These are phyloP conservation scores for Middelhovenomyces tepae DNA, from an alignment of 805 yeast species.

Conservation along the genomic window DNA sequence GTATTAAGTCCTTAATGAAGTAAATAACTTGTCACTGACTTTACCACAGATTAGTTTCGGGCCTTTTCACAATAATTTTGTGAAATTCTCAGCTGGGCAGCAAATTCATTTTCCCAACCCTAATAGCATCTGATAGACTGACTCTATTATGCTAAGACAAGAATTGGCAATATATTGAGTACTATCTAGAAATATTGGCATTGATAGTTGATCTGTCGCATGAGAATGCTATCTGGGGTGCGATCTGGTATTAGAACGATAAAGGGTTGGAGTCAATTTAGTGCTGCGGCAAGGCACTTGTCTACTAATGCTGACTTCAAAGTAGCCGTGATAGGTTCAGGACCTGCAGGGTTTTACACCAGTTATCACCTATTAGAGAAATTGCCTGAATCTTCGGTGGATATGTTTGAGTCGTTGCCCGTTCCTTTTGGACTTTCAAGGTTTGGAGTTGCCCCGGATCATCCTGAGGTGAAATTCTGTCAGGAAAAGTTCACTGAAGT, in stretches of 20 bases:
- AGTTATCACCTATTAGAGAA: constrained; percentile 60
- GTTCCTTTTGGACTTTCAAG: constrained; percentile 88
- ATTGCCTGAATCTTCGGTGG: constrained; percentile 38
- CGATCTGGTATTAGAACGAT: constrained; percentile 3
- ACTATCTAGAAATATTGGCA: constrained; percentile 1
- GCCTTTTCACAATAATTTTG: too few relatives aligned
- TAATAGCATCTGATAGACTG: constrained; percentile 1
- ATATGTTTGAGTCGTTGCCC: constrained; percentile 76
- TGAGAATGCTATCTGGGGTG: constrained; percentile 5
- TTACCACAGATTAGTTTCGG: too few relatives aligned
- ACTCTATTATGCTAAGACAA: constrained; percentile 1
- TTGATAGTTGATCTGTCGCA: neutral
- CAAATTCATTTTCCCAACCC: too few relatives aligned
- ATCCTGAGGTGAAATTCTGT: constrained; percentile 80
- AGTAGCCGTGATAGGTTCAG: constrained; percentile 84
- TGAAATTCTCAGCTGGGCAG: too few relatives aligned
- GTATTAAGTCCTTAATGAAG: too few relatives aligned
- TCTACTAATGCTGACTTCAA: too few relatives aligned
- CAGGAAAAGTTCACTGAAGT: constrained; percentile 61
- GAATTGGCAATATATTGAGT: neutral
- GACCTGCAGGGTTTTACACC: constrained; percentile 95
- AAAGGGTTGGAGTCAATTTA: too few relatives aligned
- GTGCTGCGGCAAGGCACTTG: too few relatives aligned
- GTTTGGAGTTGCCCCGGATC: constrained; percentile 99
- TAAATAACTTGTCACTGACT: constrained; percentile 1